phyloP scores from a whole-genome alignment of 2,329 filamentous ascomycete species.

The Rhynchosporium agropyri region DNA sequence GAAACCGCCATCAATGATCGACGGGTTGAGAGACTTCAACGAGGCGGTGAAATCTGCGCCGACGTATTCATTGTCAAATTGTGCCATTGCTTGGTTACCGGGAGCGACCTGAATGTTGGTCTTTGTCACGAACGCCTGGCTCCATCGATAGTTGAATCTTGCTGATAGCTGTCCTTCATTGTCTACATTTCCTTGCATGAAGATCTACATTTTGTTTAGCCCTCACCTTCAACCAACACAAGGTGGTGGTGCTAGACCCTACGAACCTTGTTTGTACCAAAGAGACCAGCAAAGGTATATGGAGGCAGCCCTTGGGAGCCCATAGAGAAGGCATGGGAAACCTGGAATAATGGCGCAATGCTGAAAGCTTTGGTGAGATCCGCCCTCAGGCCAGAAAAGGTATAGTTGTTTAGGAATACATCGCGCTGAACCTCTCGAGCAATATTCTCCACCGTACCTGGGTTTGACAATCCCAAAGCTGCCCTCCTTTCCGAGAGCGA shows the following conservation, averaged over 20 bases:
- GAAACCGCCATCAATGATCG: slow-evolving; percentile 83
- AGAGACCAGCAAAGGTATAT: slow-evolving; percentile 92
- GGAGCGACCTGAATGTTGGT: slow-evolving; percentile 83
- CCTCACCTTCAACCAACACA: slow-evolving; percentile 3
- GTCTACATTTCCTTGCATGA: slow-evolving; percentile 93
- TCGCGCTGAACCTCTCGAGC: slow-evolving; percentile 92
- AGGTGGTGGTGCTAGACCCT: not conserved
- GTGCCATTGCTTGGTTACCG: slow-evolving; percentile 81
- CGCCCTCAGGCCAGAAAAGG: slow-evolving; percentile 94
- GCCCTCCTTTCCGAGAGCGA: slow-evolving; percentile 84
- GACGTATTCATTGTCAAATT: slow-evolving; percentile 93
- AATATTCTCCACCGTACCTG: slow-evolving; percentile 88
- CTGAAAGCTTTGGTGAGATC: slow-evolving; percentile 97
- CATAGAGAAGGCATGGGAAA: slow-evolving; percentile 95
- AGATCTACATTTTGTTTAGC: slow-evolving; percentile 63
- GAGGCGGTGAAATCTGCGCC: slow-evolving; percentile 92
- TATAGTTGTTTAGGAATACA: slow-evolving; percentile 93
- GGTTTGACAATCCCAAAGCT: slow-evolving; percentile 86
- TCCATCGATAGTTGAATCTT: slow-evolving; percentile 93
- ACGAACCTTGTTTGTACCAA: slow-evolving; percentile 87
- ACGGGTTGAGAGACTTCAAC: slow-evolving; percentile 95
- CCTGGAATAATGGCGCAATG: slow-evolving; percentile 90
- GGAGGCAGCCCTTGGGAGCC: slow-evolving; percentile 87
- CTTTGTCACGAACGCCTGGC: slow-evolving; percentile 78
- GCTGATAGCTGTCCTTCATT: slow-evolving; percentile 87